These are phyloP conservation scores for Lomentospora prolificans DNA, from an alignment of 2,329 filamentous ascomycete genomes.

Conservation along the genomic window DNA sequence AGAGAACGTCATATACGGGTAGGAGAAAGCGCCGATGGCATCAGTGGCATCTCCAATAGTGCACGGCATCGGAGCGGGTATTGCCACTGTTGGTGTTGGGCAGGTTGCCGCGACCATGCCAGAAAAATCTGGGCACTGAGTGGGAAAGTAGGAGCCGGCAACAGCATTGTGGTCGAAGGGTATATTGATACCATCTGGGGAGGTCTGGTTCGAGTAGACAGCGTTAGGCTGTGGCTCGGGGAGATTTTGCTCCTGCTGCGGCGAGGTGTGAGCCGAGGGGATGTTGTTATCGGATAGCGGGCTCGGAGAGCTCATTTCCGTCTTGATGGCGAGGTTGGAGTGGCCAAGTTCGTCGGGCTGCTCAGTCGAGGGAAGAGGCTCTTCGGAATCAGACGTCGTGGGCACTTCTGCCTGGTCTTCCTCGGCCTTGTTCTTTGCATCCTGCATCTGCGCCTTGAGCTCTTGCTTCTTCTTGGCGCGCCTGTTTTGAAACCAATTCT, in stretches of 20 bases:
- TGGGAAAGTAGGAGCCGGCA: not conserved
- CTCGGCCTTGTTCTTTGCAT: slow-evolving; percentile 4
- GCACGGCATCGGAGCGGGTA: not conserved
- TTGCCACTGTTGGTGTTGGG: not conserved
- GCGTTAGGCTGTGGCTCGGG: not conserved
- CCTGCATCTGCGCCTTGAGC: slow-evolving; percentile 40
- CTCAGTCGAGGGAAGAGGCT: not conserved
- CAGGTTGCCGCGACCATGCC: not conserved
- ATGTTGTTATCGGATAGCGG: not conserved
- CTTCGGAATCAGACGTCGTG: not conserved
- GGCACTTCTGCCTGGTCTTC: not conserved
- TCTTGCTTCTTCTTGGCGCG: slow-evolving; percentile 57
- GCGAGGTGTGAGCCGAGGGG: not conserved
- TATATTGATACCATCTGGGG: not conserved
- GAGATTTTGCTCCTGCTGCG: not conserved
- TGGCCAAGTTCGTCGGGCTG: not conserved
- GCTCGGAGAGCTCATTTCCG: slow-evolving; percentile 1
- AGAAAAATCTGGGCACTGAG: not conserved
- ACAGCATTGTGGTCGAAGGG: not conserved
- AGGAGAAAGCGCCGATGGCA: not conserved
- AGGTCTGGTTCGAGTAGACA: not conserved
- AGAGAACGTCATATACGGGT: not conserved
- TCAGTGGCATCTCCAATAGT: not conserved
- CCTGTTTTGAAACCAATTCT: slow-evolving; percentile 64
- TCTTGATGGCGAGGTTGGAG: not conserved